phyloP scores from a whole-genome alignment of 2,329 filamentous ascomycete genomes.

The Colletotrichum plurivorum region DNA sequence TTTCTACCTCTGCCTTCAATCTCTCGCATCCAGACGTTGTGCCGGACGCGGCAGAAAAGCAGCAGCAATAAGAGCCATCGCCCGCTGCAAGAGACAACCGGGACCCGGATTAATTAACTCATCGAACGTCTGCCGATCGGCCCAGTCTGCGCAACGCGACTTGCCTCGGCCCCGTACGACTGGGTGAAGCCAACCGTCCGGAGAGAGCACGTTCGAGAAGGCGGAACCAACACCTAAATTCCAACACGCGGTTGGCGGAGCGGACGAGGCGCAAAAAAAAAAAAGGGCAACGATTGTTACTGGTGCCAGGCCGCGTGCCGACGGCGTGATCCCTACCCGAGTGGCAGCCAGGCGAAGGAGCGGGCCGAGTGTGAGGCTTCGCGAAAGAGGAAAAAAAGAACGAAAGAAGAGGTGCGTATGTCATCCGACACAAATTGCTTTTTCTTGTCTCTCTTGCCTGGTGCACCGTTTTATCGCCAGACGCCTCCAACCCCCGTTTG shows the following conservation, averaged over 20 bases:
- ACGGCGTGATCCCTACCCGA: constrained; percentile 32
- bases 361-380: constrained; percentile 37
- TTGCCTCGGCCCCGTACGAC: constrained; percentile 8
- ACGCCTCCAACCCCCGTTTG: constrained; percentile 16
- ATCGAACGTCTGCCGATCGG: constrained; percentile 2
- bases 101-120: constrained; percentile 18
- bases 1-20: constrained; percentile 40
- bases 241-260: constrained; percentile 22
- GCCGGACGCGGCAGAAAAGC: constrained; percentile 11
- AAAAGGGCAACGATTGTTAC: constrained; percentile 20
- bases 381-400: constrained; percentile 6
- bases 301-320: constrained; percentile 27
- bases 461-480: constrained; percentile 33
- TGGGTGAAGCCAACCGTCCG: constrained; percentile 8
- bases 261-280: constrained; percentile 6
- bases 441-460: constrained; percentile 32
- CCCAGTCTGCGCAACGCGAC: constrained; percentile 6
- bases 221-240: constrained; percentile 5
- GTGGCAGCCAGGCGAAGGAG: constrained; percentile 27
- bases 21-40: constrained; percentile 29
- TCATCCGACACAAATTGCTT: constrained; percentile 31
- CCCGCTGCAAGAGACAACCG: constrained; percentile 14
- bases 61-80: not conserved
- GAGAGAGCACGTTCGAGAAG: constrained; percentile 11
- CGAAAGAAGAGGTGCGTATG: constrained; percentile 22